These are phyloP conservation scores for Sarocladium oryzae DNA, from an alignment of 2,329 filamentous ascomycete genomes.

Conservation along the genomic window DNA sequence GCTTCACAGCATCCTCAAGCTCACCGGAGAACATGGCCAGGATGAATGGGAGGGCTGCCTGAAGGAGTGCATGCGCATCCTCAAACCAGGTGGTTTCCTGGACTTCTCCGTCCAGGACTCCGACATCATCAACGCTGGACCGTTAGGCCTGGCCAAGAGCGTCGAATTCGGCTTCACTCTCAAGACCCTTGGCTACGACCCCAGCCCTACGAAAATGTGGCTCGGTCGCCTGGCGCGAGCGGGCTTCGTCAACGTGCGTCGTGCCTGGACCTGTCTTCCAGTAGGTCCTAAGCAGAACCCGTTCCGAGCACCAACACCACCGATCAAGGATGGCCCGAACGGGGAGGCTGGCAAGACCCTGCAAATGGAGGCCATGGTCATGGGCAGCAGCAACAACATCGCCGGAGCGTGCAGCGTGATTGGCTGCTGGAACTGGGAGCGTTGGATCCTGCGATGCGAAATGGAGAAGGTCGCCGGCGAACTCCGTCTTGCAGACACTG, in stretches of 20 bases:
- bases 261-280: conserved; percentile 84
- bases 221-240: conserved; percentile 65
- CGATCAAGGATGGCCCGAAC: conserved; percentile 28
- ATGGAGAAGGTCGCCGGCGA: conserved; percentile 72
- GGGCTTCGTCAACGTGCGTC: conserved; percentile 73
- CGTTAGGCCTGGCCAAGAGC: conserved; percentile 70
- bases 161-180: conserved; percentile 91
- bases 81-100: conserved; percentile 88
- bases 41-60: conserved; percentile 89
- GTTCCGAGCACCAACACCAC: conserved; percentile 19
- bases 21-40: conserved; percentile 55
- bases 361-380: conserved; percentile 55
- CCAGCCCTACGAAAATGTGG: conserved; percentile 75
- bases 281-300: conserved; percentile 51
- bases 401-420: conserved; percentile 75
- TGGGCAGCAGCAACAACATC: conserved; percentile 63
- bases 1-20: conserved; percentile 77
- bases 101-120: conserved; percentile 89
- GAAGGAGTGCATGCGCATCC: conserved; percentile 78
- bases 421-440: conserved; percentile 90
- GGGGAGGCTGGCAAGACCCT: conserved; percentile 37
- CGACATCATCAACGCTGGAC: conserved; percentile 79
- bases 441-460: conserved; percentile 86
- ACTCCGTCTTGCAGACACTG: conserved; percentile 46
- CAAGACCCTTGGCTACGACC: conserved; percentile 84